Evolutionary conservation across 1,284 basidiomycete genomes (phyloP), one percentile per base, ranked within the genome.

Genomic region (Boletellus dicymbophilus): DNA sequence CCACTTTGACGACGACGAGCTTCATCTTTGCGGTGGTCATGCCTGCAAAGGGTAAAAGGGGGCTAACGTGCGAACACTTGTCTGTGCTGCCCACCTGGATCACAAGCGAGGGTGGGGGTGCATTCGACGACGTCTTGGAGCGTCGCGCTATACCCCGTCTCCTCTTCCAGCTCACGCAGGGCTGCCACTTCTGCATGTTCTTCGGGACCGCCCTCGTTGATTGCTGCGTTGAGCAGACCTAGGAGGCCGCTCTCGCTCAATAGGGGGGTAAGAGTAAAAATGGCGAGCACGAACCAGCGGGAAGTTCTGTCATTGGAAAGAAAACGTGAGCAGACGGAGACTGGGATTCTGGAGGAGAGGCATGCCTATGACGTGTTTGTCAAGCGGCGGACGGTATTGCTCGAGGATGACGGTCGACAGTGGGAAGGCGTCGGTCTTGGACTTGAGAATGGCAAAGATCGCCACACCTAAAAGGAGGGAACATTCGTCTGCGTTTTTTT

Each of bases 11-110:
- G 26, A 81, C 70, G 48, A 90, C 77, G 20, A 92, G 78, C 62
- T 88, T 87, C 85, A 93, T 90, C 58, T 86, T 89, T 22, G 90
- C 85, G 44, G 82, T 90, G 21, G 88, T 87, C 88, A 92, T 90
- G 13, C 90, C 89, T 91, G 38, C 13, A n/a, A n/a, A n/a, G n/a
- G n/a, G n/a, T n/a, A n/a, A n/a, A n/a, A n/a, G n/a, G n/a, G n/a
- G n/a, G n/a, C n/a, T n/a, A n/a, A n/a, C n/a, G n/a, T n/a, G n/a
- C n/a, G n/a, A n/a, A n/a, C n/a, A 15, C 10, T 21, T 34, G 37
- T 6, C 10, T 12, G 21, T 13, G 15, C 9, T 26, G 40, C 47
- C 36, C 31, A 70, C 78, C 93, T 63, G 83, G 92, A 72, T 93
- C 90, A 56, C 75, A 77, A 36, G 90, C 90, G 23, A 91, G 65